Evolutionary conservation across 768 basidiomycete genomes (phyloP).

Genomic region (Chiua virens): DNA sequence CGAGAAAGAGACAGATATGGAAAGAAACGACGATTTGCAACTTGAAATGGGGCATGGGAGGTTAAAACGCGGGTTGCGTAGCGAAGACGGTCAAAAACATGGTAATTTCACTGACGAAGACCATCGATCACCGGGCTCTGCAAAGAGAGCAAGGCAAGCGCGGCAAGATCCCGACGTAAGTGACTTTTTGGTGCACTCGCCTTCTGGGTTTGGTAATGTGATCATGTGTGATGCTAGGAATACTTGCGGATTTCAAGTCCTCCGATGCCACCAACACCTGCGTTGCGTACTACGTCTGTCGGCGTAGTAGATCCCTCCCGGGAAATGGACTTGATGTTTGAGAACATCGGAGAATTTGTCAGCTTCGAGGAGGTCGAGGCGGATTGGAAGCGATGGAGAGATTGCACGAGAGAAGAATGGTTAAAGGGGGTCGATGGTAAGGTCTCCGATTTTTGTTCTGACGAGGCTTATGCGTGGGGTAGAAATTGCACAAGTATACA

Average conservation of each 20-base stretch:
- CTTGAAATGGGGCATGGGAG: neutral
- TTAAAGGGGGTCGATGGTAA: conserved; percentile 30
- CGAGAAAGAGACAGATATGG: conserved; percentile 8
- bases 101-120: conserved; percentile 5
- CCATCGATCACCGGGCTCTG: conserved; percentile 2
- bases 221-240: conserved; percentile 8
- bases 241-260: conserved; percentile 25
- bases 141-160: conserved; percentile 18
- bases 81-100: conserved; percentile 12
- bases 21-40: conserved; percentile 1
- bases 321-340: conserved; percentile 17
- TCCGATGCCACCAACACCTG: conserved; percentile 17
- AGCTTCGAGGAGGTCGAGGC: conserved; percentile 20
- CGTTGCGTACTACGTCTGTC: neutral
- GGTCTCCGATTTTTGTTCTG: neutral
- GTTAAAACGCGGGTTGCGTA: conserved; percentile 13
- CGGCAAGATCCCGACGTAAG: conserved; percentile 21
- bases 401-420: conserved; percentile 32
- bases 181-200: neutral
- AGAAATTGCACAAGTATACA: conserved; percentile 20
- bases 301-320: conserved; percentile 3
- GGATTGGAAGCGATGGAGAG: conserved; percentile 28
- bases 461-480: neutral
- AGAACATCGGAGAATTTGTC: conserved; percentile 19
- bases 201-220: neutral